Conservation (phyloP, 202 grass and related monocot species). For the Musa balbisiana region DNA sequence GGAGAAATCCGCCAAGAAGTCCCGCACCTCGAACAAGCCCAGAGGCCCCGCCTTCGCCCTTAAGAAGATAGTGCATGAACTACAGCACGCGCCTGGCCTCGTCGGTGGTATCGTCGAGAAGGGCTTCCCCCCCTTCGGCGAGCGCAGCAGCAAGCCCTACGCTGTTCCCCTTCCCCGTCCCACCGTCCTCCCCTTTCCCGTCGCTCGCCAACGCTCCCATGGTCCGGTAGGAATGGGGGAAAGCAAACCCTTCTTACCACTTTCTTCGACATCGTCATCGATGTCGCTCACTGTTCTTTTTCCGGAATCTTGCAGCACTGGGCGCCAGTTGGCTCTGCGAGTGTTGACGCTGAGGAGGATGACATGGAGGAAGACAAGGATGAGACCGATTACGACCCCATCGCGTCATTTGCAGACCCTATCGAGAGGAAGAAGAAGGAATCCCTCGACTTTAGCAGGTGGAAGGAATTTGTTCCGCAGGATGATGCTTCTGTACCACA, state of each 20-base stretch:
- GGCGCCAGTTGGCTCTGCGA: slow-evolving; percentile 23
- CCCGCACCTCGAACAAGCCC: background rate
- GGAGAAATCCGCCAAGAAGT: background rate
- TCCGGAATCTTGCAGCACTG: slow-evolving; percentile 40
- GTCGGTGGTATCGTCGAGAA: slow-evolving; percentile 89
- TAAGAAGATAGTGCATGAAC: slow-evolving; percentile 26
- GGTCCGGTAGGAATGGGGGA: slow-evolving; percentile 45
- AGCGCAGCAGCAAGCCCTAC: slow-evolving; percentile 3
- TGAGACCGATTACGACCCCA: slow-evolving; percentile 34
- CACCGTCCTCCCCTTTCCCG: slow-evolving; percentile 78
- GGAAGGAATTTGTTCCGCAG: slow-evolving; percentile 40
- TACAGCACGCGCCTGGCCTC: slow-evolving; percentile 31
- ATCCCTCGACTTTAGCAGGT: slow-evolving; percentile 63
- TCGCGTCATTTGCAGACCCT: slow-evolving; percentile 29
- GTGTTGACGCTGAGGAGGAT: slow-evolving; percentile 17
- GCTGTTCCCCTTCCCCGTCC: slow-evolving; percentile 40
- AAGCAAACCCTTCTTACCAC: background rate
- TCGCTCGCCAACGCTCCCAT: slow-evolving; percentile 83
- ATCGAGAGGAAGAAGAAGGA: slow-evolving; percentile 80
- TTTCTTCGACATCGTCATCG: background rate
- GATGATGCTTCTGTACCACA: slow-evolving; percentile 8
- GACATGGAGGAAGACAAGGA: slow-evolving; percentile 37
- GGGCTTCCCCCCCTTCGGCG: slow-evolving; percentile 44
- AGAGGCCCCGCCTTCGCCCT: slow-evolving; percentile 13
- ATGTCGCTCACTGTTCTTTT: slow-evolving; percentile 7